Evolutionary conservation across 2,329 filamentous ascomycete genomes (phyloP), one percentile per base, ranked within the genome.

Genomic region (Hypocrella siamensis): DNA sequence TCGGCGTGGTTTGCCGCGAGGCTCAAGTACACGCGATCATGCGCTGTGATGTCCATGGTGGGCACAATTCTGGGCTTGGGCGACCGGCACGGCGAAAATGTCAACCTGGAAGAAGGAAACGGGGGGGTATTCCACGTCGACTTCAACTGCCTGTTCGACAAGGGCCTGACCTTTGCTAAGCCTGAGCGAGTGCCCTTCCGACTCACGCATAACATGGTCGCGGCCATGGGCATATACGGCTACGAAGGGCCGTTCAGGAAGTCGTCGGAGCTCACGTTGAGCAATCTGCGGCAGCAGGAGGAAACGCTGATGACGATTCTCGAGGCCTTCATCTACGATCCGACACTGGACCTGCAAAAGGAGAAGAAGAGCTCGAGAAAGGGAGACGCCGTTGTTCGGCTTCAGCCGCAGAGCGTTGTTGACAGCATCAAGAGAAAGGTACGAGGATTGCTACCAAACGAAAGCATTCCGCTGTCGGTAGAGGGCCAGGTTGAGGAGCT

Each of bases 81-180:
- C 25, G 90, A 99, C 55, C 77, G 90, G 4, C 90, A 99, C 56
- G 88, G 88, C 36, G 90, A 98, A 54, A 99, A 99, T 54, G 83
- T 99, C 34, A 71, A 94, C 19, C 75, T 98, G 19, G 85, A 96
- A 53, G 84, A 96, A 58, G 79, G 81, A 35, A 92, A 85, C 41
- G 90, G 92, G 28, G 88, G 88, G 31, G 76, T 93, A 3, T 82
- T 98, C 55, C 90, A 99, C 55, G 92, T 99, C 28, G 90, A 98
- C 57, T 98, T 99, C 67, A 98, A 98, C 58, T 98, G 92, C 54
- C 74, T 98, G 4, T 99, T 99, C 52, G 92, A 98, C 61, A 98
- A 98, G 49, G 90, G 90, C 2, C 70, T 88, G 26, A 94, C 86
- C 0, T 96, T 98, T 50, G 79, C 85, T 39, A 93, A 92, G 53